Evolutionary conservation across 2,329 filamentous ascomycete genomes (phyloP), one percentile per base, ranked within the genome.

Genomic region (Ascochyta fabae): DNA sequence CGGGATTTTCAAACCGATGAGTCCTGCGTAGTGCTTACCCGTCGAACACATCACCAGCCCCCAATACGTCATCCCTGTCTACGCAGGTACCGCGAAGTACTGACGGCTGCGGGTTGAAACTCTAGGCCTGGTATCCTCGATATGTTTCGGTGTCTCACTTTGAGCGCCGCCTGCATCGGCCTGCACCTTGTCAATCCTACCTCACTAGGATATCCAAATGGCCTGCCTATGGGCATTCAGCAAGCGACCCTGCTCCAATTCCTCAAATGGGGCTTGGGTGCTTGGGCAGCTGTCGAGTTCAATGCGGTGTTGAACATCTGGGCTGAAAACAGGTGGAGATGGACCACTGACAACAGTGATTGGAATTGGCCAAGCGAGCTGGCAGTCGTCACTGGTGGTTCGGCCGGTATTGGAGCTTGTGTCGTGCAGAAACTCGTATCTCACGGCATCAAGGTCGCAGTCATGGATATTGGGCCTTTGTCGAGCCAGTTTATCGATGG

Each of bases 301-400:
- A 75, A 75, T 46, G 60, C 61, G 6, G 19, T 60, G 9, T 57
- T 75, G 13, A 74, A 68, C 51, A 56, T 58, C 19, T 71, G 67
- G 67, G 73, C 74, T 6, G 64, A 69, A 45, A 74, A 79, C 64
- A 74, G 75, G 55, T 80, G 77, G 75, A 57, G 69, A 7, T 70
- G 75, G 59, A 67, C 50, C 16, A 61, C 65, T 36, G 68, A 72
- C 44, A 66, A 64, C 44, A 64, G 50, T 26, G 41, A 38, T 2
- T 75, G 74, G 73, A 43, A 68, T 13, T 75, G 69, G 71, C 52
- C 60, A 24, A 54, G 60, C 4, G 72, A 77, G 46, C 43, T 75
- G 1, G 73, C 72, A 16, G 70, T 76, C 16, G 66, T 77, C 24
- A 77, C 74, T 6, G 74, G 74, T 4, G 74, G 74, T 22, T 70